Evolutionary conservation across 192 early-diverging fungal species (phyloP), one percentile per base, ranked within the genome.

Genomic region (Coemansia sp.): DNA sequence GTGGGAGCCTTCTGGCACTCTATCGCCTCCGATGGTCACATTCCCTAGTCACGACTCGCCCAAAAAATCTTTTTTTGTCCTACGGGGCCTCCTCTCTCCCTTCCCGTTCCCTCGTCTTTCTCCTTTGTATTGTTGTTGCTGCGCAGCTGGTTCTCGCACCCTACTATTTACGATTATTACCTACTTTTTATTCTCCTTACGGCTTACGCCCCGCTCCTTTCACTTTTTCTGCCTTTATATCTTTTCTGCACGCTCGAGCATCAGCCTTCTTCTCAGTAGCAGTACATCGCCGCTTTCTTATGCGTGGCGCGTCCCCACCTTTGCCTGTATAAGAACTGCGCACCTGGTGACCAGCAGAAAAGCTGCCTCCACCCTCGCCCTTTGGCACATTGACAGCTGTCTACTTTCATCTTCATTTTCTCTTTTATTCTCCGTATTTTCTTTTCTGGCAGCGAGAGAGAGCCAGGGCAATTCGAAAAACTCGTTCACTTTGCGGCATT

Each of bases 91-190:
- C 31, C 36, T 41, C 6, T 25, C 12, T 42, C 42, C 39, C 55
- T 18, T 6, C 41, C 23, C 1, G 37, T 36, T 35, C 48, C 20
- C 16, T 53, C 36, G 16, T 61, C 18, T 45, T 48, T 63, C 57
- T 11, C 38, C 20, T 64, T 36, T 64, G 21, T 64, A 18, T 47
- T 64, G 3, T 52, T 14, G 4, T 55, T n/a, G 25, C 52, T 55
- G 52, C 52, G 52, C 52, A 55, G 52, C 52, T 55, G 52, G 52
- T 55, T 55, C 52, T 55, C 26, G 52, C 52, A 26, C 26, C 52
- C 14, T 55, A 31, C 28, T 55, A 55, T 55, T 55, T 55, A 55
- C 52, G 52, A 33, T 55, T 55, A 55, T 55, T 55, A 16, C 31
- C 52, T 55, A 16, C 43, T 23, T 47, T 64, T 11, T 28, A 13